Evolutionary conservation across 148 eudicot genomes (phyloP).

Genomic region (Amaranthus hypochondriacus): DNA sequence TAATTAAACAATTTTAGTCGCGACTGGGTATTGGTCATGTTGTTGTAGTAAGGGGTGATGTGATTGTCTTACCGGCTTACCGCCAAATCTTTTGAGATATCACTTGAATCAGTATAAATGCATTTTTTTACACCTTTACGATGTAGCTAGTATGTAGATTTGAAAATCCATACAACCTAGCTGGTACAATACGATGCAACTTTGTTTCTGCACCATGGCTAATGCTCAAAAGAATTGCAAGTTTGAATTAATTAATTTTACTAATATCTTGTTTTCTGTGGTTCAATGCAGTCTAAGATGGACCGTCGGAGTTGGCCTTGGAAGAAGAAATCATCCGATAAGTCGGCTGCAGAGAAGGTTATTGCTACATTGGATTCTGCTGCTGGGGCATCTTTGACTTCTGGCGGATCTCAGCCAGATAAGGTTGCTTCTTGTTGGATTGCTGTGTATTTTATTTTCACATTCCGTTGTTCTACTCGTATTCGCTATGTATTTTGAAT

Average conservation of each 20-base stretch:
- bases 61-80: too few relatives aligned
- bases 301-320: constrained; percentile 96
- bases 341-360: constrained; percentile 60
- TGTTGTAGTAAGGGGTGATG: too few relatives aligned
- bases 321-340: constrained; percentile 93
- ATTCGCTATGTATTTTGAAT: not conserved
- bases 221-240: not conserved
- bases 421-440: constrained; percentile 42
- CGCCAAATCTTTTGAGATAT: too few relatives aligned
- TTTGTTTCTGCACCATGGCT: too few relatives aligned
- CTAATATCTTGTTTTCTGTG: constrained; percentile 9
- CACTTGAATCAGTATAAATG: too few relatives aligned
- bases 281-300: constrained; percentile 43
- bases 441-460: not conserved
- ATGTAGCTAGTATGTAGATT: too few relatives aligned
- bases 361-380: constrained; percentile 53
- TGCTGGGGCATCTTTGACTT: constrained; percentile 37
- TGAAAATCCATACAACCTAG: too few relatives aligned
- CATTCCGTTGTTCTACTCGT: not conserved
- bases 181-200: too few relatives aligned
- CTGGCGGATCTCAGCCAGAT: constrained; percentile 47
- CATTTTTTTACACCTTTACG: too few relatives aligned
- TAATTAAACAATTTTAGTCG: too few relatives aligned
- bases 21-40: too few relatives aligned
- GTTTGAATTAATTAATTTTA: not conserved